Base-by-base conservation (phyloP, 148 eudicot genomes). In the Fallopia convolvulus region DNA sequence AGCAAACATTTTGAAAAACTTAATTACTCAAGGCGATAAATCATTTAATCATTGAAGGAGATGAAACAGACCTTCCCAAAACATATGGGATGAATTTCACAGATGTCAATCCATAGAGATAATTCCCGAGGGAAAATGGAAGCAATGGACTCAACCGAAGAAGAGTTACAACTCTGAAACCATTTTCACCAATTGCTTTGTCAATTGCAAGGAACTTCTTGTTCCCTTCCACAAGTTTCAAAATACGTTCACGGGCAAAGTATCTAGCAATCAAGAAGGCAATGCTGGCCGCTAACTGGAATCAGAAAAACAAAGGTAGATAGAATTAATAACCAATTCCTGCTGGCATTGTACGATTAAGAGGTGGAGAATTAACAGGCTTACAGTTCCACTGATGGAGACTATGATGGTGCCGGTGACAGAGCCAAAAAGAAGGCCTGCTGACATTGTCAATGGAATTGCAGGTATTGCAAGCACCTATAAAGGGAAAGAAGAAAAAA, bases 91-190 rank as follows among this genome's bases (percentile, higher is more conserved):
- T 81, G 83, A 96, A 96, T 81, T 91, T 86, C 72, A 96, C 99
- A 0, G 98, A 93, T 70, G 99, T 96, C 83, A 96, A 91, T 74
- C 99, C 99, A 80, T 96, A 96, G 58, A 96, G 85, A 83, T 96
- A 96, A 82, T 96, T 96, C 72, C 97, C 99, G 55, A 96, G 87
- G 60, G 99, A 93, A 84, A 96, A 96, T 5, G 99, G 99, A 82
- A 96, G 94, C 84, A 96, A 87, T 7, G 99, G 99, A 85, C 99
- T 96, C 92, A 96, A 87, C 47, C 98, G 97, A 76, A 96, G 99
- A 75, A 96, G 97, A 36, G 99, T 89, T 47, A 96, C 99, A 80
- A 96, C 93, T 85, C 84, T 84, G 79, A 96, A 96, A 74, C 99
- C 97, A 81, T 96, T 96, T 81, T 96, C 99, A 83, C 99, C 99